phyloP scores from a whole-genome alignment of 192 early-diverging fungal species.

The Linnemannia hyalina region DNA sequence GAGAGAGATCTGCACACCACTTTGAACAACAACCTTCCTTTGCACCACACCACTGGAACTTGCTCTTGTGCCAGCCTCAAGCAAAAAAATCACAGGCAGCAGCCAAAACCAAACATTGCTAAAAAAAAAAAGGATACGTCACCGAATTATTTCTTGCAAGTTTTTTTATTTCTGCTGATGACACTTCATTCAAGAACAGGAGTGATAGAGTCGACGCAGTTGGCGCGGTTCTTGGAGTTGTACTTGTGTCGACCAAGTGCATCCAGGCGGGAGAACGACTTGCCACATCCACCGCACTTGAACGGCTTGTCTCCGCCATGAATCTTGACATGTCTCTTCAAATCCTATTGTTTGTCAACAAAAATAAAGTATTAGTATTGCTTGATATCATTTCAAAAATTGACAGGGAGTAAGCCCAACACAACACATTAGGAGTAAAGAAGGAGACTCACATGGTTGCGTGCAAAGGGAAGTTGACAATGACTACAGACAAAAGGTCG shows the following conservation, averaged over 20 bases:
- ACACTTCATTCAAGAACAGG: background rate
- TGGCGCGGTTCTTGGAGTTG: slow-evolving; percentile 58
- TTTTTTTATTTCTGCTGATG: background rate
- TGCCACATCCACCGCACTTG: slow-evolving; percentile 76
- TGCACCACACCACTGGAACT: background rate
- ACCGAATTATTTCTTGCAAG: background rate
- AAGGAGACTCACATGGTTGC: slow-evolving; percentile 71
- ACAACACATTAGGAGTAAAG: background rate
- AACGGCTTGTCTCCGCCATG: slow-evolving; percentile 81
- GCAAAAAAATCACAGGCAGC: background rate
- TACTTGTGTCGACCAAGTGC: slow-evolving; percentile 76
- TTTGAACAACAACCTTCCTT: background rate
- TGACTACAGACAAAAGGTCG: slow-evolving; percentile 75
- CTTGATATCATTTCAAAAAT: background rate
- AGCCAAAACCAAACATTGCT: background rate
- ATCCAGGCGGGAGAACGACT: slow-evolving; percentile 82
- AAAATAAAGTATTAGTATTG: background rate
- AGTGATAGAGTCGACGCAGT: slow-evolving; percentile 8
- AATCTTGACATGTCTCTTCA: slow-evolving; percentile 85
- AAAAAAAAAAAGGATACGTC: background rate
- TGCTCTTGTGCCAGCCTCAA: too few relatives aligned
- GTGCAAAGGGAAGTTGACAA: slow-evolving; percentile 82
- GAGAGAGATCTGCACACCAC: background rate
- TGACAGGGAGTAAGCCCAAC: background rate
- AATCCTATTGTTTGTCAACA: slow-evolving; percentile 45